phyloP scores from a whole-genome alignment of 176 grass and related monocot genomes.

The Aegilops tauschii region DNA sequence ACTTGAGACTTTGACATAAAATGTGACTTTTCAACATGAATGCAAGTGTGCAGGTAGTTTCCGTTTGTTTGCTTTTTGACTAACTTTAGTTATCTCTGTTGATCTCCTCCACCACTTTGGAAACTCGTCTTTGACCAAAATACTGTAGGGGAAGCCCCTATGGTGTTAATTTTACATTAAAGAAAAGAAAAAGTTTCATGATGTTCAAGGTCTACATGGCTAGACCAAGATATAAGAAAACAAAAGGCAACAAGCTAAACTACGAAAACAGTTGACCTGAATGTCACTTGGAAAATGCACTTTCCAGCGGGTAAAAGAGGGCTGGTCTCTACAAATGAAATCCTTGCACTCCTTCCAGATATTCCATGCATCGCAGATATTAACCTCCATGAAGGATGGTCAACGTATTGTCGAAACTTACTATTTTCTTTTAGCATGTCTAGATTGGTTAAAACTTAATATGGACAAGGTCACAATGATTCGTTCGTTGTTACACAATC shows the following conservation, averaged over 20 bases:
- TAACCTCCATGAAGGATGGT: not conserved
- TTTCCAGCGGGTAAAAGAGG: not conserved
- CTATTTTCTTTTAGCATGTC: not conserved
- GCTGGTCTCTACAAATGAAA: not conserved
- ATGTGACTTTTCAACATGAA: not conserved
- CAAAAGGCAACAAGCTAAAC: too few species aligned
- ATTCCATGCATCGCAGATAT: not conserved
- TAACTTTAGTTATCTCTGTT: not conserved
- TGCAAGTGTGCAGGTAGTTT: not conserved
- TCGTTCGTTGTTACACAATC: too few species aligned
- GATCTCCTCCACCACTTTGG: not conserved
- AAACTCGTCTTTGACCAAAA: not conserved
- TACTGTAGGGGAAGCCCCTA: not conserved
- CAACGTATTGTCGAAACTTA: not conserved
- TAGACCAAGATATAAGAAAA: not conserved
- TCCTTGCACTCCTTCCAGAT: not conserved
- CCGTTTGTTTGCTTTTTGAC: not conserved
- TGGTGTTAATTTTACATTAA: not conserved
- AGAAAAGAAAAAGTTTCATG: not conserved
- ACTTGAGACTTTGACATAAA: not conserved
- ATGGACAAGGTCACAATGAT: not conserved
- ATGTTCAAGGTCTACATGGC: not conserved
- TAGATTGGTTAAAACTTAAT: constrained; percentile 6
- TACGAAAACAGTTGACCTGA: not conserved
- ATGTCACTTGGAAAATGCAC: not conserved